phyloP scores from a whole-genome alignment of 1,139 yeast species.

The Pichia sp. region DNA sequence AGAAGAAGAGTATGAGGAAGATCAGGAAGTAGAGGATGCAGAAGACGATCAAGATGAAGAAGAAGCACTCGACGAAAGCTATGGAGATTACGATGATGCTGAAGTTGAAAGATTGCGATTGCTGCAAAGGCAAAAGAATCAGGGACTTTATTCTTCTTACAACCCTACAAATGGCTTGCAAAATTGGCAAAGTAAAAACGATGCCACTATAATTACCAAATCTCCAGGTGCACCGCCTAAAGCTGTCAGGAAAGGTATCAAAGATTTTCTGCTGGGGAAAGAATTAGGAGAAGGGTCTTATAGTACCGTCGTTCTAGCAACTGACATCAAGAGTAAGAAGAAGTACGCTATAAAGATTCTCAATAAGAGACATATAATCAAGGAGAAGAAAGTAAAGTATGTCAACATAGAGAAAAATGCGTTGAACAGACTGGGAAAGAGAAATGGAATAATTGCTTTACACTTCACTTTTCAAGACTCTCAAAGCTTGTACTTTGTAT shows the following conservation, averaged over 20 bases:
- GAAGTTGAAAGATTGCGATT: slow-evolving; percentile 14
- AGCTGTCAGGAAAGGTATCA: slow-evolving; percentile 50
- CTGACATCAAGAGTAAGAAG: slow-evolving; percentile 51
- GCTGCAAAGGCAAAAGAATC: slow-evolving; percentile 11
- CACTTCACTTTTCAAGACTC: slow-evolving; percentile 80
- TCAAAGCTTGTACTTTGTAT: slow-evolving; percentile 61
- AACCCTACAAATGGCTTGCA: background rate
- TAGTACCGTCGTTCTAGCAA: slow-evolving; percentile 68
- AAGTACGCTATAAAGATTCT: slow-evolving; percentile 72
- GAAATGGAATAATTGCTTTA: slow-evolving; percentile 65
- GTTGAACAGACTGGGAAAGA: slow-evolving; percentile 62
- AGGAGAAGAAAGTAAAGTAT: slow-evolving; percentile 74
- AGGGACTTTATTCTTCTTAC: slow-evolving; percentile 3
- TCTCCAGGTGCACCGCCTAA: slow-evolving; percentile 26
- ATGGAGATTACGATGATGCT: slow-evolving; percentile 15
- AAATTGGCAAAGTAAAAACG: slow-evolving; percentile 1
- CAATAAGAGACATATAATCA: slow-evolving; percentile 68
- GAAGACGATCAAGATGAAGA: slow-evolving; percentile 11
- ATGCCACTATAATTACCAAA: slow-evolving; percentile 12
- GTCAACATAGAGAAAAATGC: slow-evolving; percentile 77
- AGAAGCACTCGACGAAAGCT: background rate
- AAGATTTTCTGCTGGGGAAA: slow-evolving; percentile 68
- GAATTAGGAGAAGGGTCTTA: slow-evolving; percentile 79
- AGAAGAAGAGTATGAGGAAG: background rate
- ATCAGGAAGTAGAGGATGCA: slow-evolving; percentile 6